phyloP scores from a whole-genome alignment of 1,284 basidiomycete species.

The Ustilago lituana region DNA sequence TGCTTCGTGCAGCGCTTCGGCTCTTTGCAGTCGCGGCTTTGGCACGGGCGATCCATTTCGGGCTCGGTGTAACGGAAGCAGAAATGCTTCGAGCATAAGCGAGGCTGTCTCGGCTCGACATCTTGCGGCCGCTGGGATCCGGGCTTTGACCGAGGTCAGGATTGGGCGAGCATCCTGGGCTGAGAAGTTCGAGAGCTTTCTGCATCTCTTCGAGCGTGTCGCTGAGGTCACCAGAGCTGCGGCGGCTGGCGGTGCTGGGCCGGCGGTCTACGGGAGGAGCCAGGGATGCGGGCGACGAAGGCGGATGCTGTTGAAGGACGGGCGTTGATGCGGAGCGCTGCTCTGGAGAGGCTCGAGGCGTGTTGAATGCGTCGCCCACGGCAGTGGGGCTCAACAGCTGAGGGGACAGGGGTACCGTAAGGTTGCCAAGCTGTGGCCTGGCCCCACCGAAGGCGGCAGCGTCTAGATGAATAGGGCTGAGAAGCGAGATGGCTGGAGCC shows the following conservation, averaged over 20 bases:
- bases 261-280: slow-evolving; percentile 21
- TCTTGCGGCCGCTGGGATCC: slow-evolving; percentile 21
- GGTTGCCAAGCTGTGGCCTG: slow-evolving; percentile 34
- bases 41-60: slow-evolving; percentile 51
- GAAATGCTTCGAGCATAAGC: slow-evolving; percentile 52
- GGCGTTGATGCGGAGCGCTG: slow-evolving; percentile 20
- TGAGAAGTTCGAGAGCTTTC: slow-evolving; percentile 53
- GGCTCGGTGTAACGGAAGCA: slow-evolving; percentile 54
- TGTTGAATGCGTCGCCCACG: slow-evolving; percentile 22
- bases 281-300: slow-evolving; percentile 29
- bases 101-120: slow-evolving; percentile 53
- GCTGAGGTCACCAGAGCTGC: slow-evolving; percentile 44
- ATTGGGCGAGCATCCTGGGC: slow-evolving; percentile 43
- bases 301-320: slow-evolving; percentile 11
- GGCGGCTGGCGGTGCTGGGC: slow-evolving; percentile 29
- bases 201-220: slow-evolving; percentile 55
- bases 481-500: slow-evolving; percentile 29
- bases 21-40: slow-evolving; percentile 25
- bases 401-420: slow-evolving; percentile 17
- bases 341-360: slow-evolving; percentile 3
- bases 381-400: slow-evolving; percentile 29
- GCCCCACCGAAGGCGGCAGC: slow-evolving; percentile 33
- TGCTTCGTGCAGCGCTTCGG: slow-evolving; percentile 18
- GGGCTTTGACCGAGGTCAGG: slow-evolving; percentile 26
- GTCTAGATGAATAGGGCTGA: slow-evolving; percentile 57